phyloP scores from a whole-genome alignment of 495 filamentous ascomycete genomes.

The Bacidia gigantensis region DNA sequence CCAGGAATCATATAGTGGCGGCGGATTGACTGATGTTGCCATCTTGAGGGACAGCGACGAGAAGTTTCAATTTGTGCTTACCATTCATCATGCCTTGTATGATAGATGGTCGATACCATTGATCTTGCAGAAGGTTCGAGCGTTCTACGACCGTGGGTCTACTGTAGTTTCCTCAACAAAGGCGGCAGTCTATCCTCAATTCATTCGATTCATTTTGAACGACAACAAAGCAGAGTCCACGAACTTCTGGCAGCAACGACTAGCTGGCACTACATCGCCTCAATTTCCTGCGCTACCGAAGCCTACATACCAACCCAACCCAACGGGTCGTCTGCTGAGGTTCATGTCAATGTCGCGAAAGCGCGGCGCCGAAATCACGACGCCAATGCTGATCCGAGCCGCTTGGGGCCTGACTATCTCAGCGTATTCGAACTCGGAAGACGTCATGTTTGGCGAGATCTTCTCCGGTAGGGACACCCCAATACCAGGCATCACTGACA shows the following conservation, averaged over 20 bases:
- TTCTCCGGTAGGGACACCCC: slow-evolving; percentile 37
- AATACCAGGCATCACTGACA: slow-evolving; percentile 32
- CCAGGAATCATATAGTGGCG: slow-evolving; percentile 21
- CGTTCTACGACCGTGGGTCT: slow-evolving; percentile 19
- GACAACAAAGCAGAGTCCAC: slow-evolving; percentile 25
- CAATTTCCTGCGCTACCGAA: slow-evolving; percentile 46
- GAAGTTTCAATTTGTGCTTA: slow-evolving; percentile 41
- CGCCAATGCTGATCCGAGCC: slow-evolving; percentile 45
- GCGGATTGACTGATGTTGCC: slow-evolving; percentile 39
- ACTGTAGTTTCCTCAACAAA: slow-evolving; percentile 17
- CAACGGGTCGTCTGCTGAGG: slow-evolving; percentile 37
- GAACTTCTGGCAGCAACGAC: slow-evolving; percentile 32
- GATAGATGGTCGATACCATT: slow-evolving; percentile 53
- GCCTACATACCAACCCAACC: slow-evolving; percentile 38
- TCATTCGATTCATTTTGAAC: slow-evolving; percentile 29
- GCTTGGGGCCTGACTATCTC: slow-evolving; percentile 48
- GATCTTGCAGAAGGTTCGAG: slow-evolving; percentile 39
- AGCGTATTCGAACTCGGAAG: slow-evolving; percentile 37
- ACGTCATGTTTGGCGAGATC: slow-evolving; percentile 47
- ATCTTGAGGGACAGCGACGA: slow-evolving; percentile 29
- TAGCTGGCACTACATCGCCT: slow-evolving; percentile 37
- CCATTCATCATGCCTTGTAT: slow-evolving; percentile 54
- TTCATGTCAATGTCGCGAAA: slow-evolving; percentile 31
- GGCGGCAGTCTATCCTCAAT: slow-evolving; percentile 24
- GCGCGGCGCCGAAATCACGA: slow-evolving; percentile 31